A percentile compares a stretch with the other conserved stretches of the same genome.
Conservation (phyloP, 2,329 filamentous ascomycete genomes). For the Hypoxylon sp. region DNA sequence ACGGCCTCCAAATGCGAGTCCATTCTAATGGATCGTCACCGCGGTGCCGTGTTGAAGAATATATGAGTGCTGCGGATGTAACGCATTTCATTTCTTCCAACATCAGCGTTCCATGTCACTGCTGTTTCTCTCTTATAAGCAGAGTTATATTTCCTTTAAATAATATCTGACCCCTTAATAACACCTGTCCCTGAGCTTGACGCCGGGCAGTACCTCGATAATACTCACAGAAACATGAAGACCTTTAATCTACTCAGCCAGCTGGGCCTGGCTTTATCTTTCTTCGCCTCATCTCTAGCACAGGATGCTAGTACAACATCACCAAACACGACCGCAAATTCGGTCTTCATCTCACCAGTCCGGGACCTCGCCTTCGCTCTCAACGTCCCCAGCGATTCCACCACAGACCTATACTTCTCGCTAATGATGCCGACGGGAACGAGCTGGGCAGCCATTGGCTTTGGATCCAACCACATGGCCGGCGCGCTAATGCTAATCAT, state of each 20-base stretch:
- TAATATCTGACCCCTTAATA: conserved; percentile 16
- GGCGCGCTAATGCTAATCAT: conserved; percentile 67
- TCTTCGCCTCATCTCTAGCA: conserved; percentile 33
- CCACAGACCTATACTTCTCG: conserved; percentile 67
- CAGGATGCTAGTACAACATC: conserved; percentile 32
- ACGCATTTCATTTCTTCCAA: not conserved
- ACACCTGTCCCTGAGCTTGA: conserved; percentile 7
- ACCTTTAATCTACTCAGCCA: conserved; percentile 29
- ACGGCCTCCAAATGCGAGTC: conserved; percentile 7
- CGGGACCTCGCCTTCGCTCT: conserved; percentile 69
- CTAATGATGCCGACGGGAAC: conserved; percentile 61
- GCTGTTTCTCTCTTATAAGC: not conserved
- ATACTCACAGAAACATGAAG: conserved; percentile 23
- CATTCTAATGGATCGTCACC: conserved; percentile 21
- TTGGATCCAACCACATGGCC: conserved; percentile 66
- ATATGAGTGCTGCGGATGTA: conserved; percentile 10
- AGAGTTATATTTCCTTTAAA: not conserved
- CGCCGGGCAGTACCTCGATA: conserved; percentile 1
- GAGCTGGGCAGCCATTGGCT: conserved; percentile 68
- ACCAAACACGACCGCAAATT: conserved; percentile 40
- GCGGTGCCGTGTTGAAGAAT: not conserved
- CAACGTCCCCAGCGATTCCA: conserved; percentile 78
- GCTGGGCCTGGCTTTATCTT: conserved; percentile 43
- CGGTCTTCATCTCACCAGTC: conserved; percentile 49
- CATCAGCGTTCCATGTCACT: not conserved